These are phyloP conservation scores for Wickerhamiella pararugosa DNA, from an alignment of 1,139 yeast genomes.

Conservation along the genomic window DNA sequence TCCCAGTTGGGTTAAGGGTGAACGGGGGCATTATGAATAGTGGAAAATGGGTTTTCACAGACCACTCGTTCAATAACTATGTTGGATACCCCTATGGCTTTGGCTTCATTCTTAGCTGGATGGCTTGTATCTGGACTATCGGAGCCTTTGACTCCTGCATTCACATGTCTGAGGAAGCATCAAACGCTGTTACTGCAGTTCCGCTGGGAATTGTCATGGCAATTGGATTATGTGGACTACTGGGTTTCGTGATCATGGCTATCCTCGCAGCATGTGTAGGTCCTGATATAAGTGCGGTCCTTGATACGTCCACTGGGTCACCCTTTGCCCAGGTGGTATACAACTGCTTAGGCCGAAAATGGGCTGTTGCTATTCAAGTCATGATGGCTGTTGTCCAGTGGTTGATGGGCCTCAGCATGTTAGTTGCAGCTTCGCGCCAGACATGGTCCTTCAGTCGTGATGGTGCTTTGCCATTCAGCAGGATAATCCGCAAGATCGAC, in stretches of 20 bases:
- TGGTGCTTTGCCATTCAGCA: constrained; percentile 62
- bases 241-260: constrained; percentile 40
- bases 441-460: constrained; percentile 83
- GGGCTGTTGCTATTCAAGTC: constrained; percentile 35
- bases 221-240: constrained; percentile 41
- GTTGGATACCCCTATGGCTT: constrained; percentile 51
- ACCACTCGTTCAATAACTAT: constrained; percentile 36
- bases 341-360: constrained; percentile 50
- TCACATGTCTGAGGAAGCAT: constrained; percentile 56
- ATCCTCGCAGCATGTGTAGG: constrained; percentile 14
- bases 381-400: constrained; percentile 22
- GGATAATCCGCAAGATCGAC: constrained; percentile 26
- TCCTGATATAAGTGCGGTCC: constrained; percentile 7
- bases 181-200: constrained; percentile 47
- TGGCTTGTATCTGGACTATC: constrained; percentile 63
- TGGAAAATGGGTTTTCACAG: constrained; percentile 38
- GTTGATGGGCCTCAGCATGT: constrained; percentile 51
- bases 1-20: constrained; percentile 30
- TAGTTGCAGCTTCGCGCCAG: constrained; percentile 76
- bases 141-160: constrained; percentile 59
- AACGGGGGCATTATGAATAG: constrained; percentile 13
- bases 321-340: constrained; percentile 46
- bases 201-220: constrained; percentile 49
- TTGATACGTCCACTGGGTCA: constrained; percentile 35
- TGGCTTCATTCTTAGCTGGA: constrained; percentile 44